These are phyloP conservation scores for Thielaviopsis cerberus DNA, from an alignment of 2,329 filamentous ascomycete genomes.

Conservation along the genomic window DNA sequence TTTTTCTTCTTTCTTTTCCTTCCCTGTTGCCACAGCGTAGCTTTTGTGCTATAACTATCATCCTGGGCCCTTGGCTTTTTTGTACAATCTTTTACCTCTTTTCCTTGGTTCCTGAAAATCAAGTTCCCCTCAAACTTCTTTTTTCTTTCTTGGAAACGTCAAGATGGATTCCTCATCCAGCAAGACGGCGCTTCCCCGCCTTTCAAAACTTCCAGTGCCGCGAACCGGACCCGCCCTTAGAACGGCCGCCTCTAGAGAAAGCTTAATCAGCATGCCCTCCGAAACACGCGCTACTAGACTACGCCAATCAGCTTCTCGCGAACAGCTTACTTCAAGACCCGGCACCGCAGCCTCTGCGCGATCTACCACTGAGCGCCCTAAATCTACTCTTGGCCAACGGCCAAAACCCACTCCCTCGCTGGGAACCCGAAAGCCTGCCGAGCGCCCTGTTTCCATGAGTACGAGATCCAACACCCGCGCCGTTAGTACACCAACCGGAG, in stretches of 20 bases:
- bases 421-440: constrained; percentile 3
- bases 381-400: constrained; percentile 3
- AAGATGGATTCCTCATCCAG: background rate
- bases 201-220: constrained; percentile 11
- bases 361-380: background rate
- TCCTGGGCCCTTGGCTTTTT: background rate
- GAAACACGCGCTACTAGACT: constrained; percentile 10
- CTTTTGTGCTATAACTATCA: background rate
- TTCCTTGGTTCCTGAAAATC: background rate
- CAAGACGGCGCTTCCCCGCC: constrained; percentile 10
- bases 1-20: background rate
- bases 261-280: constrained; percentile 3
- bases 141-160: background rate
- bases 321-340: constrained; percentile 6
- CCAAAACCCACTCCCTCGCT: constrained; percentile 5
- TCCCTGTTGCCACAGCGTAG: background rate
- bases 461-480: background rate
- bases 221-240: constrained; percentile 3
- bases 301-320: constrained; percentile 9
- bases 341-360: background rate
- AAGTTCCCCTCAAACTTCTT: background rate
- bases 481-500: background rate
- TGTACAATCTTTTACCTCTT: background rate
- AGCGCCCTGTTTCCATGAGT: background rate
- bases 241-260: constrained; percentile 8